Conservation (phyloP, 2,329 filamentous ascomycete species). For the Xylaria sp. region DNA sequence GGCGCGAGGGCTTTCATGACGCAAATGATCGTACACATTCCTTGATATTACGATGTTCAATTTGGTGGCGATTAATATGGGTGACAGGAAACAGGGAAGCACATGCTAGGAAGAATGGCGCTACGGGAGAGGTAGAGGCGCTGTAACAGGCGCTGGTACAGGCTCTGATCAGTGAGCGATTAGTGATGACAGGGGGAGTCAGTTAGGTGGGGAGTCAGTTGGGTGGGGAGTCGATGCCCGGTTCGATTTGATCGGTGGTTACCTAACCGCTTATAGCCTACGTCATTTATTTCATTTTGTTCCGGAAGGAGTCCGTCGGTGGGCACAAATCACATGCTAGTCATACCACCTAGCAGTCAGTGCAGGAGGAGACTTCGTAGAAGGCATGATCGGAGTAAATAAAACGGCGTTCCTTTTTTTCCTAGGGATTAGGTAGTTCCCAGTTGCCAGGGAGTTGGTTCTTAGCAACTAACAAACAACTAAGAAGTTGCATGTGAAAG, state of each 20-base stretch:
- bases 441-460: no score
- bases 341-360: background rate
- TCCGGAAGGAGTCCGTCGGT: conserved; percentile 1
- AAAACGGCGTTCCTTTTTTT: no score
- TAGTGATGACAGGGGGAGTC: background rate
- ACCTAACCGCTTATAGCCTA: background rate
- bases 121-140: no score
- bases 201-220: background rate
- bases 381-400: background rate
- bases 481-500: no score
- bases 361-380: background rate
- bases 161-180: no score
- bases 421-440: no score
- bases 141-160: no score
- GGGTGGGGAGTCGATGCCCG: background rate
- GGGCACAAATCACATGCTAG: conserved; percentile 18
- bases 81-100: background rate
- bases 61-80: background rate
- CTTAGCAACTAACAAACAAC: no score
- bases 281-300: background rate
- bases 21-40: background rate
- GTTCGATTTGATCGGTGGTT: no score
- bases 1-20: no score
- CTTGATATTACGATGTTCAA: background rate
- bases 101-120: no score